A percentile compares a stretch with the other conserved stretches of the same genome.
Conservation (phyloP, 331 rosid genomes). For the Malus hybrid region DNA sequence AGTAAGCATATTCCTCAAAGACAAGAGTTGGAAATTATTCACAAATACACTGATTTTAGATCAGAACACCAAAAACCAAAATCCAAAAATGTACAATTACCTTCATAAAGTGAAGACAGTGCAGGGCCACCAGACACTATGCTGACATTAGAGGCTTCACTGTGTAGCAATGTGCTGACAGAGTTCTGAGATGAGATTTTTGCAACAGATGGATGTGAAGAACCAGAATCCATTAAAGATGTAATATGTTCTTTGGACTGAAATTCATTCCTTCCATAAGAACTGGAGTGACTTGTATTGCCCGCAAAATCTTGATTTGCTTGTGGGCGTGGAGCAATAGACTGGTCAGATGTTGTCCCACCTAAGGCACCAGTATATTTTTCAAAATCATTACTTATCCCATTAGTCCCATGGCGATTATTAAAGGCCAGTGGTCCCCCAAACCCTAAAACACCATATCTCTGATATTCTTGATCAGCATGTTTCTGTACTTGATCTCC, state of each 20-base stretch:
- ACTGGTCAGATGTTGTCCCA: conserved; percentile 36
- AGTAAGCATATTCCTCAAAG: conserved; percentile 16
- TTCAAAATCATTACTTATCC: conserved; percentile 27
- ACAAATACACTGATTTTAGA: not conserved
- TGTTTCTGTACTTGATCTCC: conserved; percentile 24
- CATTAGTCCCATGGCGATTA: conserved; percentile 27
- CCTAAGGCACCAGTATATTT: conserved; percentile 19
- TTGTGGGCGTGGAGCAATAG: conserved; percentile 19
- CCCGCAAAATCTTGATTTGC: conserved; percentile 35
- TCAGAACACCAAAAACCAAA: not conserved
- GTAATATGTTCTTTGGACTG: conserved; percentile 31
- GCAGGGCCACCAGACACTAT: conserved; percentile 23
- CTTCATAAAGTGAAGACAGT: conserved; percentile 40
- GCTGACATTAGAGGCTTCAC: conserved; percentile 36
- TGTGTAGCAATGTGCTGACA: conserved; percentile 27
- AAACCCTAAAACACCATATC: conserved; percentile 25
- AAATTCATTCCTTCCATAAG: conserved; percentile 33
- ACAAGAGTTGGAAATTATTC: not conserved
- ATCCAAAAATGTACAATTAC: conserved; percentile 23
- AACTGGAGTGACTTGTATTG: conserved; percentile 37
- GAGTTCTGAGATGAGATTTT: conserved; percentile 45
- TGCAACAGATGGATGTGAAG: conserved; percentile 41
- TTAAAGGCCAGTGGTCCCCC: conserved; percentile 25
- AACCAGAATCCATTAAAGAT: conserved; percentile 33
- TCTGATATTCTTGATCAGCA: conserved; percentile 33